Conservation (phyloP, 2,329 filamentous ascomycete genomes). For the Aspergillus pseudoviridinutans region DNA sequence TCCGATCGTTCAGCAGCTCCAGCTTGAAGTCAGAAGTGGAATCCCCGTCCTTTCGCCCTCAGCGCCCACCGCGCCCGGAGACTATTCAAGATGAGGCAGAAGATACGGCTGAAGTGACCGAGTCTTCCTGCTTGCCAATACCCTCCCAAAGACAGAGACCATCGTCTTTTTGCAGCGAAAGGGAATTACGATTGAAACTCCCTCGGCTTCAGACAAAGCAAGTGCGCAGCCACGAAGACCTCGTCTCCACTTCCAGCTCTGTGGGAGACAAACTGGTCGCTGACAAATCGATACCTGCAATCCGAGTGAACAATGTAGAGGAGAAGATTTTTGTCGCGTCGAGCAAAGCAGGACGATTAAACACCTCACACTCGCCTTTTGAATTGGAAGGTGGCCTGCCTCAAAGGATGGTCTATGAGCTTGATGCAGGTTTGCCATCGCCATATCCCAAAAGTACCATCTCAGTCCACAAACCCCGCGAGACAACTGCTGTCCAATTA, state of each 20-base stretch:
- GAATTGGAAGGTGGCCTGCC: slow-evolving; percentile 18
- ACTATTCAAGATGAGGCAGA: not conserved
- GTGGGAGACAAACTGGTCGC: not conserved
- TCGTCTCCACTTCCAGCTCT: not conserved
- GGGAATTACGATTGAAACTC: slow-evolving; percentile 18
- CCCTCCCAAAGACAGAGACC: slow-evolving; percentile 12
- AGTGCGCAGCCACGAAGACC: not conserved
- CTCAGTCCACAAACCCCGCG: slow-evolving; percentile 16
- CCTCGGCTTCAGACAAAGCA: slow-evolving; percentile 24
- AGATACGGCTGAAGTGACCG: slow-evolving; percentile 8
- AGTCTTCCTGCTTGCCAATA: slow-evolving; percentile 10
- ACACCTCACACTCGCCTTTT: slow-evolving; percentile 14
- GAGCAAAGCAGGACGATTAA: slow-evolving; percentile 14
- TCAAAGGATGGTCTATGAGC: slow-evolving; percentile 30
- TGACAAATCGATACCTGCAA: not conserved
- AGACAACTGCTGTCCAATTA: slow-evolving; percentile 38
- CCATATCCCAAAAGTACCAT: slow-evolving; percentile 4
- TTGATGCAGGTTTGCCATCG: slow-evolving; percentile 25
- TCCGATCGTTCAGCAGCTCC: slow-evolving; percentile 17
- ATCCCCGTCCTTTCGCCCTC: slow-evolving; percentile 3
- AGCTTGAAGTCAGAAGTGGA: slow-evolving; percentile 8
- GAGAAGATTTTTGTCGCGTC: slow-evolving; percentile 24
- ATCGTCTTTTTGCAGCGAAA: slow-evolving; percentile 18
- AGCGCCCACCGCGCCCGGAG: not conserved
- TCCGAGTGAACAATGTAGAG: slow-evolving; percentile 2